Base-by-base conservation (phyloP, 768 basidiomycete species). In the Hygrophoropsis aurantiaca region DNA sequence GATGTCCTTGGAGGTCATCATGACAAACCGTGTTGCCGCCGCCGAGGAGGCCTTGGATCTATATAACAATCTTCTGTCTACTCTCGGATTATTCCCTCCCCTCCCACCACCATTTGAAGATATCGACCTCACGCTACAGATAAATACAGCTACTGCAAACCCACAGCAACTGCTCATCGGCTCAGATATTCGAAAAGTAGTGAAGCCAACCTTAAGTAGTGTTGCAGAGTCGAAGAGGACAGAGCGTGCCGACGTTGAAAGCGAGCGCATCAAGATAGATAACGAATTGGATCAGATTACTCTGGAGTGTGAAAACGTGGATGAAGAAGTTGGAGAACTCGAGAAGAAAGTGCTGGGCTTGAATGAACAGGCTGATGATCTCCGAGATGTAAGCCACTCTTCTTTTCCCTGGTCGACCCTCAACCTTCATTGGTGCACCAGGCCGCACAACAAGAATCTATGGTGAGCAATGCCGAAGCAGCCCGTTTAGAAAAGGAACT, bases 1-100 rank as follows among this genome's bases (percentile, higher is more conserved):
- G 26, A 84, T 90, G 74, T 80, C 81, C 15, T 79, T 92, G 40
- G 95, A 98, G 62, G 87, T 98, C 47, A 78, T 80, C 42, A 80
- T 92, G 48, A 82, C 87, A 2, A 87, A 88, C 58, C 83, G 88
- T 35, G 84, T 80, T 20, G 84, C 87, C 18, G 80, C 81, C 18
- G 83, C 94, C 26, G 94, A 97, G 67, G 84, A 87, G 58, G 83
- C 88, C 9, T 69, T 94, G 4, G 85, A 89, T 58, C 71, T 79
- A 40, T 98, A 97, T 66, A 87, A 80, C 23, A 79, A 82, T 47
- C 70, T 88, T 39, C 77, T 90, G 23, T 82, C 86, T 9, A 75
- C 80, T 13, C 77, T 95, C 27, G 91, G 84, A 24, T 68, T 97
- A 13, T 85, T 87, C 52, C 86, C 89, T 1, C 84, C 84, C 2